A percentile compares a stretch with the other conserved stretches of the same genome.
Conservation (phyloP, 768 basidiomycete species). For the Xanthoconium stramineum region DNA sequence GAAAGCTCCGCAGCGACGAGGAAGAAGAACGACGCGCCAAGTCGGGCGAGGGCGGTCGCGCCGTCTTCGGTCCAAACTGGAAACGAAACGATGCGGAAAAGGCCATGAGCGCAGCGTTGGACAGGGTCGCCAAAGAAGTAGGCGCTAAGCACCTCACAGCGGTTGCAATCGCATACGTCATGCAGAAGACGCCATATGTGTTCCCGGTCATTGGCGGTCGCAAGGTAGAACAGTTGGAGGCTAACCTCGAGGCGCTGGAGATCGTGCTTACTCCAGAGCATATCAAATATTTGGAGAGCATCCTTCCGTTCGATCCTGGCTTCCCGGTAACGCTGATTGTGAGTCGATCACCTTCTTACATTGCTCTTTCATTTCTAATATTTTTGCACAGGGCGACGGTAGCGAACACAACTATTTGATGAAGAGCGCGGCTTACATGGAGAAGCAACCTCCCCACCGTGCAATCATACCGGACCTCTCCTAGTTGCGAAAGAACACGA, state of each 20-base stretch:
- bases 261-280: no score
- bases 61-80: constrained; percentile 24
- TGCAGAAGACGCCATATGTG: constrained; percentile 44
- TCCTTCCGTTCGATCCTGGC: constrained; percentile 37
- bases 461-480: neutral
- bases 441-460: neutral
- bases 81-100: constrained; percentile 34
- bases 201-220: constrained; percentile 43
- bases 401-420: neutral
- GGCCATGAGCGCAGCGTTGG: constrained; percentile 35
- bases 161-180: constrained; percentile 44
- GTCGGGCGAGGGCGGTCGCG: constrained; percentile 15
- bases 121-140: constrained; percentile 39
- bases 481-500: no score
- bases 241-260: constrained; percentile 43
- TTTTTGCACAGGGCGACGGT: neutral
- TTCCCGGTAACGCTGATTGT: constrained; percentile 31
- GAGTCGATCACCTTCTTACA: neutral
- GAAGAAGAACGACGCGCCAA: constrained; percentile 29
- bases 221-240: constrained; percentile 41
- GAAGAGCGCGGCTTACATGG: neutral
- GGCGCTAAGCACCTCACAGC: constrained; percentile 33
- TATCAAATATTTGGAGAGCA: constrained; percentile 34
- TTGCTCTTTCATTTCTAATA: neutral
- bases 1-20: constrained; percentile 31